A percentile compares a stretch with the other conserved stretches of the same genome.
Evolutionary conservation across 2,329 filamentous ascomycete species (phyloP).

Genomic region (Hymenoscyphus albidus): DNA sequence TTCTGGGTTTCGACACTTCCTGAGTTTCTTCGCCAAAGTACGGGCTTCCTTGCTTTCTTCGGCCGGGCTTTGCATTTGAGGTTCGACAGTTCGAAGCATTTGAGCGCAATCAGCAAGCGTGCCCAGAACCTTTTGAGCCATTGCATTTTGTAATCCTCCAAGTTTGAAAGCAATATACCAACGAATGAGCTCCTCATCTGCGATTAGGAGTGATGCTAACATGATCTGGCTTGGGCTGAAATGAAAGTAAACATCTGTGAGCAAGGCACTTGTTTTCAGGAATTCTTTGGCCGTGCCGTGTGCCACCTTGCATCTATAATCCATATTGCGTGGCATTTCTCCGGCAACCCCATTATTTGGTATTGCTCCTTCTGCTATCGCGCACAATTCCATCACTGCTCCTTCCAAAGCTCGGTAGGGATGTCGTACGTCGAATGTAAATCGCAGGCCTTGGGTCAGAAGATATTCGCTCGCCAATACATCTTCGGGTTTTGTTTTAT

Average conservation of each 20-base stretch:
- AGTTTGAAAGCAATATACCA: conserved; percentile 34
- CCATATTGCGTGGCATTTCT: conserved; percentile 24
- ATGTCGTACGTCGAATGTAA: conserved; percentile 89
- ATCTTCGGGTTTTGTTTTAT: conserved; percentile 69
- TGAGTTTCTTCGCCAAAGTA: conserved; percentile 64
- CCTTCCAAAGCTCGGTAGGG: conserved; percentile 86
- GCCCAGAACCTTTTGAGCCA: conserved; percentile 46
- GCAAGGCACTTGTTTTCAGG: conserved; percentile 73
- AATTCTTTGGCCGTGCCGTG: conserved; percentile 70
- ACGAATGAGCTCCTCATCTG: conserved; percentile 57
- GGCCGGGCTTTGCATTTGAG: conserved; percentile 16
- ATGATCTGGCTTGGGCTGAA: conserved; percentile 94
- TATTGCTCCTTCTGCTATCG: conserved; percentile 50
- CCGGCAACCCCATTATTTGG: conserved; percentile 11
- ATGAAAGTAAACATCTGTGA: conserved; percentile 96
- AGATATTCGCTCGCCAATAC: conserved; percentile 90
- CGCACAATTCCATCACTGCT: conserved; percentile 74
- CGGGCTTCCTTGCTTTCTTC: conserved; percentile 47
- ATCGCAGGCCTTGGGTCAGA: conserved; percentile 85
- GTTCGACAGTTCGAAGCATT: conserved; percentile 54
- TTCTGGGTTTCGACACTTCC: conserved; percentile 69
- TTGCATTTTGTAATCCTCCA: conserved; percentile 25
- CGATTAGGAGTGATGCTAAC: conserved; percentile 74
- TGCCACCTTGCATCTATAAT: conserved; percentile 52
- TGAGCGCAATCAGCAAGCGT: conserved; percentile 49